A percentile compares a stretch with the other conserved stretches of the same genome.
phyloP scores from a whole-genome alignment of 306 rosid species.

The Dalbergia cultrata region DNA sequence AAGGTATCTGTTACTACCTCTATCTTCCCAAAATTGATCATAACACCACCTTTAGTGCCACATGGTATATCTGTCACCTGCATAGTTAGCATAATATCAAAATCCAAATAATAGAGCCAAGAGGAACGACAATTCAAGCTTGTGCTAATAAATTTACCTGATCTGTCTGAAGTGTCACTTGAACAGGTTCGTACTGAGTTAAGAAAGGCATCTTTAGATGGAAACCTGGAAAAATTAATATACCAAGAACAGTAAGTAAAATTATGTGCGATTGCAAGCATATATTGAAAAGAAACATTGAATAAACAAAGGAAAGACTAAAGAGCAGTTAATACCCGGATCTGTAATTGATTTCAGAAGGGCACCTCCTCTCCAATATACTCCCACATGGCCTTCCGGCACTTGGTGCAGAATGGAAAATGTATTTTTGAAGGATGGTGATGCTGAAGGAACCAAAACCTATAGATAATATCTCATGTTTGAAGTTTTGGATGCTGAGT shows the following conservation, averaged over 20 bases:
- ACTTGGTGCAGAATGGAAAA: slow-evolving; percentile 89
- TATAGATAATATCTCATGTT: slow-evolving; percentile 46
- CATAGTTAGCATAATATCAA: slow-evolving; percentile 23
- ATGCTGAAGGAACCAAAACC: slow-evolving; percentile 65
- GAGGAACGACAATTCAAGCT: slow-evolving; percentile 11
- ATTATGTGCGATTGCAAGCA: background rate
- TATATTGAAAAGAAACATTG: background rate
- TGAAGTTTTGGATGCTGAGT: slow-evolving; percentile 6
- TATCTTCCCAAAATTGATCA: slow-evolving; percentile 88
- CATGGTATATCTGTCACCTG: slow-evolving; percentile 96
- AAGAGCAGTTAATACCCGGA: slow-evolving; percentile 64
- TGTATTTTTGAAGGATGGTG: slow-evolving; percentile 54
- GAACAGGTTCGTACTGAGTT: slow-evolving; percentile 88
- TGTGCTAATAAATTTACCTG: slow-evolving; percentile 57
- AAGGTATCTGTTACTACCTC: slow-evolving; percentile 60
- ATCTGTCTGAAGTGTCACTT: slow-evolving; percentile 93
- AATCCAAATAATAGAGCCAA: slow-evolving; percentile 28
- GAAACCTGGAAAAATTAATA: slow-evolving; percentile 66
- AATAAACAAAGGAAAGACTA: slow-evolving; percentile 4
- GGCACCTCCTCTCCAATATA: slow-evolving; percentile 98
- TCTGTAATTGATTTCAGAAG: slow-evolving; percentile 78
- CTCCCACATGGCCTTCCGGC: slow-evolving; percentile 98
- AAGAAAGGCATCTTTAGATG: slow-evolving; percentile 86
- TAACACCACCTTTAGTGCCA: slow-evolving; percentile 96
- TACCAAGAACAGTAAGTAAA: slow-evolving; percentile 24